Base-by-base conservation (phyloP, 2,329 filamentous ascomycete species). In the Calonectria pseudoreteaudii region DNA sequence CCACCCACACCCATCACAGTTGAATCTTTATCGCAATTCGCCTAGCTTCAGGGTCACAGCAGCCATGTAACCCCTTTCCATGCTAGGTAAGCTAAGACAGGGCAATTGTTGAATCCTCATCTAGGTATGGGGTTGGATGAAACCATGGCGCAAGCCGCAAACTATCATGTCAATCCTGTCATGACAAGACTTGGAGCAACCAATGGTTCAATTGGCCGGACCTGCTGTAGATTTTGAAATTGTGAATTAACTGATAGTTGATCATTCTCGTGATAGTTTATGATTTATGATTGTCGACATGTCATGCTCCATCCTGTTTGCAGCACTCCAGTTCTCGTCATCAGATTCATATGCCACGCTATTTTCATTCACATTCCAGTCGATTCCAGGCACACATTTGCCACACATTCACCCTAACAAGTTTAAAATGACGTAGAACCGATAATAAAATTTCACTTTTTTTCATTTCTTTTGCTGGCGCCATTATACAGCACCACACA, bases 21-120 rank as follows among this genome's bases (percentile, higher is more conserved):
- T 73, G 71, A 52, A 44, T 66, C 66, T 60, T 38, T 65, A 23
- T 14, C 62, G 70, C 70, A 72, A 18, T 36, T 28, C n/a, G 64
- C 52, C 50, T 53, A 52, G 41, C 36, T 52, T 52, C 50, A 52
- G 52, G 44, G 44, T 56, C 7, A n/a, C 18, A n/a, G 52, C 52
- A 10, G 41, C 38, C 18, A 50, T 53, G 36, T 49, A 47, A 41
- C 50, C 56, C 36, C 41, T 62, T 11, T n/a, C 18, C 56, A 18
- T 20, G 23, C 3, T 8, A 23, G 14, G 56, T 38, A n/a, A 62
- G 31, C n/a, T 62, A 18, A 62, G 23, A 38, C 36, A 28, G 18
- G 34, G 36, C 56, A 62, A 41, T 58, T 62, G 56, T 62, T 62
- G 56, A 41, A 62, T 41, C 13, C 14, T 41, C 36, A 62, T 41